Evolutionary conservation across 1,284 basidiomycete species (phyloP).

Genomic region (Microbotryum silenes-acaulis): DNA sequence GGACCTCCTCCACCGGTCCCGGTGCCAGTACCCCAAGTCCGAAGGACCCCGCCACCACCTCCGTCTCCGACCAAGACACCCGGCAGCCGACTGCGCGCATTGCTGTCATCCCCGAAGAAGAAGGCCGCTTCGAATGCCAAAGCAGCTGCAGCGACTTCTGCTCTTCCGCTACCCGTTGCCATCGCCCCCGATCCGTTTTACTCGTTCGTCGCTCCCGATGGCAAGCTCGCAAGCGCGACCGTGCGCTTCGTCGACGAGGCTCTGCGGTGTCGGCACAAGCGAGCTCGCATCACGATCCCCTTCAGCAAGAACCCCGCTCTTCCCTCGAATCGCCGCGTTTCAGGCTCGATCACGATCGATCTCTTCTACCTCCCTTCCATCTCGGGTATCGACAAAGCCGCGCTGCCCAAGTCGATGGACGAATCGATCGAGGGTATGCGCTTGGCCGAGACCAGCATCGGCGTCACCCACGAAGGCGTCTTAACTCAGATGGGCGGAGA

Average conservation of each 20-base stretch:
- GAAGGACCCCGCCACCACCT: slow-evolving; percentile 10
- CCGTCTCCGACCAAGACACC: slow-evolving; percentile 22
- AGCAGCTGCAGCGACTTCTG: neutral
- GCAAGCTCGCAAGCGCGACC: slow-evolving; percentile 17
- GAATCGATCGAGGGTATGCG: slow-evolving; percentile 84
- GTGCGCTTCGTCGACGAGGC: slow-evolving; percentile 45
- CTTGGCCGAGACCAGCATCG: slow-evolving; percentile 83
- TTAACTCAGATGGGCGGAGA: slow-evolving; percentile 95
- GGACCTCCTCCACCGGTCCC: slow-evolving; percentile 5
- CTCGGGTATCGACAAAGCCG: slow-evolving; percentile 58
- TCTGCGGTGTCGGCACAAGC: slow-evolving; percentile 15
- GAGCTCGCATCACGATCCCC: slow-evolving; percentile 13
- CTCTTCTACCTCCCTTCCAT: slow-evolving; percentile 66
- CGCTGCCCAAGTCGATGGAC: slow-evolving; percentile 82
- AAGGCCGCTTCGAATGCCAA: slow-evolving; percentile 3
- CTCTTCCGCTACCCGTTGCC: slow-evolving; percentile 3
- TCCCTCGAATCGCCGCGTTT: slow-evolving; percentile 42
- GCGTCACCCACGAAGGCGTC: slow-evolving; percentile 82
- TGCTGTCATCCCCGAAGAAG: slow-evolving; percentile 32
- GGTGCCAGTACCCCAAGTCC: slow-evolving; percentile 63
- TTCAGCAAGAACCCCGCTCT: slow-evolving; percentile 44
- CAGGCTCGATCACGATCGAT: slow-evolving; percentile 73
- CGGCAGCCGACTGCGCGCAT: slow-evolving; percentile 11
- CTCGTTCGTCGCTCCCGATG: slow-evolving; percentile 17
- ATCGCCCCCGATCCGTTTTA: slow-evolving; percentile 22